A percentile compares a stretch with the other conserved stretches of the same genome.
Evolutionary conservation across 1,284 basidiomycete genomes (phyloP).

Genomic region (Heimioporus retisporus): DNA sequence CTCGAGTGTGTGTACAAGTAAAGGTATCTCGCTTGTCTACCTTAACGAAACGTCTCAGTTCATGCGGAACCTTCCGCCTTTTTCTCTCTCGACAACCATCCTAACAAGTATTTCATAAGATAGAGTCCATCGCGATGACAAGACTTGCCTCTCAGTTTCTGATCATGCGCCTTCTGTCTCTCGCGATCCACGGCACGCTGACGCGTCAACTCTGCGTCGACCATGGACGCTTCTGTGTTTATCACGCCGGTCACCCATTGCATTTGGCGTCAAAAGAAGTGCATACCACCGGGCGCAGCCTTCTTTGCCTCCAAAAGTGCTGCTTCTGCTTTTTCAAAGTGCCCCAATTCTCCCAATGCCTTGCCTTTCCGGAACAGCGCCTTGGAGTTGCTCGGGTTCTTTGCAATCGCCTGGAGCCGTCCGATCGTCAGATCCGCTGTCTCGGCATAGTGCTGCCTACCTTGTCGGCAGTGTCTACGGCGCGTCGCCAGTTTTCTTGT

Average conservation of each 20-base stretch:
- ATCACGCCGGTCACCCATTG: background rate
- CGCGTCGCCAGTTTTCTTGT: slow-evolving; percentile 79
- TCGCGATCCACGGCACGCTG: slow-evolving; percentile 71
- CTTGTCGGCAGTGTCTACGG: slow-evolving; percentile 80
- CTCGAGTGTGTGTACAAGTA: slow-evolving; percentile 8
- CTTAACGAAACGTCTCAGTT: slow-evolving; percentile 8
- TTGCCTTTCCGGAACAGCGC: slow-evolving; percentile 86
- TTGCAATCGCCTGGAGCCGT: slow-evolving; percentile 66
- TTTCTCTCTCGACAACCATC: slow-evolving; percentile 54
- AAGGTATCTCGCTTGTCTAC: slow-evolving; percentile 25
- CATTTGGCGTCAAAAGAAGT: background rate
- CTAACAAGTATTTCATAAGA: slow-evolving; percentile 30
- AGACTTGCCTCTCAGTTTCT: slow-evolving; percentile 76
- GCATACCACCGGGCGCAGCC: slow-evolving; percentile 67
- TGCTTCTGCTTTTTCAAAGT: slow-evolving; percentile 74
- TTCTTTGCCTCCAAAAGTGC: slow-evolving; percentile 71
- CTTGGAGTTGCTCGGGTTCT: slow-evolving; percentile 80
- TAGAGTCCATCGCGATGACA: background rate
- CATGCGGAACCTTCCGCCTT: slow-evolving; percentile 23
- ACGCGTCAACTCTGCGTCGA: slow-evolving; percentile 69
- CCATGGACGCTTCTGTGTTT: slow-evolving; percentile 62
- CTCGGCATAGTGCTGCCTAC: slow-evolving; percentile 42
- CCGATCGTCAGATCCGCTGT: slow-evolving; percentile 4
- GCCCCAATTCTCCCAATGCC: slow-evolving; percentile 78
- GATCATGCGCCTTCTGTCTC: slow-evolving; percentile 69